Conservation (phyloP, 495 filamentous ascomycete species). For the Aspergillus ellipticus region DNA sequence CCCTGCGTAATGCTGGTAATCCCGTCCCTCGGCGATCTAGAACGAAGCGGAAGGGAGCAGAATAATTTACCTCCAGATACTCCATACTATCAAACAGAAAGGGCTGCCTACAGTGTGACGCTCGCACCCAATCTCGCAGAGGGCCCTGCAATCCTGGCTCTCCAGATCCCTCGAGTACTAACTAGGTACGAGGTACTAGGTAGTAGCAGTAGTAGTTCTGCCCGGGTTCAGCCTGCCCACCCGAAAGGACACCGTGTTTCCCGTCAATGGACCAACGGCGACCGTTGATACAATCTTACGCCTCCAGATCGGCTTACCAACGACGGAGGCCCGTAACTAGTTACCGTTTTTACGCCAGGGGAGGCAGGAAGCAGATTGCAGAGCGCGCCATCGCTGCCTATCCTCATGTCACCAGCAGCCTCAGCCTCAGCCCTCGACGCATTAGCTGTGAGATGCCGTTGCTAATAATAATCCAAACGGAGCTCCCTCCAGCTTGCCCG, state of each 20-base stretch:
- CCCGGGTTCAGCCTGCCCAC: constrained; percentile 8
- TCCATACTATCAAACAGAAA: too few relatives aligned
- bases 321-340: not conserved
- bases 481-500: not conserved
- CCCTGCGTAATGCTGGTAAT: not conserved
- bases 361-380: too few relatives aligned
- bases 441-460: too few relatives aligned
- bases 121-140: too few relatives aligned
- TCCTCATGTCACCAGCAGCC: not conserved
- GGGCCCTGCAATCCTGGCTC: too few relatives aligned
- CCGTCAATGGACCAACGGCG: constrained; percentile 8
- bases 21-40: not conserved
- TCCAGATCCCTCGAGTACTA: too few relatives aligned
- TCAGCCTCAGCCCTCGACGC: too few relatives aligned
- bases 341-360: not conserved
- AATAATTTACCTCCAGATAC: too few relatives aligned
- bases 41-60: not conserved
- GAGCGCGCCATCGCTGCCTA: not conserved
- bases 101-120: too few relatives aligned
- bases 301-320: constrained; percentile 2
- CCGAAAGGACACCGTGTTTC: constrained; percentile 48
- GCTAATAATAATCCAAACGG: too few relatives aligned
- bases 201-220: too few relatives aligned
- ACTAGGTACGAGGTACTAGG: too few relatives aligned
- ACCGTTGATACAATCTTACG: constrained; percentile 6